Conservation (phyloP, 2,329 filamentous ascomycete genomes). For the Pseudogymnoascus sp. region DNA sequence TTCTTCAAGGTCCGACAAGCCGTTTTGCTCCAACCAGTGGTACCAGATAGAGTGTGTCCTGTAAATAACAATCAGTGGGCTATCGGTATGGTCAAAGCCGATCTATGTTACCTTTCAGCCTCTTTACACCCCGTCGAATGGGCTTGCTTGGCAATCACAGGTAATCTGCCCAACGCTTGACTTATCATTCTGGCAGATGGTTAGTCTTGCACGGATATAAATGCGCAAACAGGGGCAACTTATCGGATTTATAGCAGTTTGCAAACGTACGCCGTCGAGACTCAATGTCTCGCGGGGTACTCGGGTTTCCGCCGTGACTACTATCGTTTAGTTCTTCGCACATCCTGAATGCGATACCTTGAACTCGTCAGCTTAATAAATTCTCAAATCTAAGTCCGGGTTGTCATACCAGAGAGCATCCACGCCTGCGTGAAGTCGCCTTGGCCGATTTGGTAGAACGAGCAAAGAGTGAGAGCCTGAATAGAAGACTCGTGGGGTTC, state of each 20-base stretch:
- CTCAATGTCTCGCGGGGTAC: conserved; percentile 12
- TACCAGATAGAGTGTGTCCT: conserved; percentile 5
- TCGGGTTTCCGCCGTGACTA: background rate
- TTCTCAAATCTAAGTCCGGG: background rate
- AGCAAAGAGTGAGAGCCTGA: conserved; percentile 15
- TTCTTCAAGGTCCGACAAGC: background rate
- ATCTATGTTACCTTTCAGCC: background rate
- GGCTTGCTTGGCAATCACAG: background rate
- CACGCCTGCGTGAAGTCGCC: conserved; percentile 16
- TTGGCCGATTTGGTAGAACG: conserved; percentile 15
- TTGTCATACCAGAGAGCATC: conserved; percentile 15
- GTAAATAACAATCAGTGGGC: background rate
- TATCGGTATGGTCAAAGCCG: background rate
- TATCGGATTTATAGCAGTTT: conserved; percentile 17
- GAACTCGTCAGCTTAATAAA: background rate
- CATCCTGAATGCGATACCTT: conserved; percentile 21
- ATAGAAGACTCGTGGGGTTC: conserved; percentile 12
- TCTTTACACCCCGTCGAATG: background rate
- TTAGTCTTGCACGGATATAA: background rate
- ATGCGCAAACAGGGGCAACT: conserved; percentile 10
- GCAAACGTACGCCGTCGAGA: conserved; percentile 13
- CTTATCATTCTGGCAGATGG: conserved; percentile 11
- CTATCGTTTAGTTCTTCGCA: conserved; percentile 15
- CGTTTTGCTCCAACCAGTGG: background rate
- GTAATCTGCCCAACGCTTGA: conserved; percentile 9